These are phyloP conservation scores for Aquilaria yunnanensis DNA, from an alignment of 345 rosid genomes.

Conservation along the genomic window DNA sequence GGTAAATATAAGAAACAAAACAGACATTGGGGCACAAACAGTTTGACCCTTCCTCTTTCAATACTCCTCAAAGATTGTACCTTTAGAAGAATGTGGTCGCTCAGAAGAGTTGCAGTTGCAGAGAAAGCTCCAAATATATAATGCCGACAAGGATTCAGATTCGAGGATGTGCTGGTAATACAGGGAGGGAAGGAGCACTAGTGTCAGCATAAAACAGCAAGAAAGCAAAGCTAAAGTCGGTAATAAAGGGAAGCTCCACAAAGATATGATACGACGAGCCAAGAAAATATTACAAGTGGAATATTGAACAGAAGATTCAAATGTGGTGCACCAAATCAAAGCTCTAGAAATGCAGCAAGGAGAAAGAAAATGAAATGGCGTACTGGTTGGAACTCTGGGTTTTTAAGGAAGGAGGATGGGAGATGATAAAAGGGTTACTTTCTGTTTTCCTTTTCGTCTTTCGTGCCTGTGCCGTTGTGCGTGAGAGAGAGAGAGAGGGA, in stretches of 20 bases:
- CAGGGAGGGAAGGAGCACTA: conserved; percentile 16
- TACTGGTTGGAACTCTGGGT: conserved; percentile 1
- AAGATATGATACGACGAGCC: conserved; percentile 2
- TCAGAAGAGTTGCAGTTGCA: conserved; percentile 15
- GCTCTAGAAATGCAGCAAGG: conserved; percentile 9
- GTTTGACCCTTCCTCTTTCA: conserved; percentile 12
- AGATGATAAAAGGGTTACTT: conserved; percentile 5
- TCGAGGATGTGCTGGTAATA: conserved; percentile 22
- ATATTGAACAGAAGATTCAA: conserved; percentile 23
- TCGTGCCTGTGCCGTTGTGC: background rate
- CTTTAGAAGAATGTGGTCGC: conserved; percentile 24
- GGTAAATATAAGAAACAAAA: background rate
- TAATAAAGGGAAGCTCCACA: conserved; percentile 5
- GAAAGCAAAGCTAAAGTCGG: conserved; percentile 23
- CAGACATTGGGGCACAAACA: conserved; percentile 5
- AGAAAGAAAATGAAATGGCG: conserved; percentile 10
- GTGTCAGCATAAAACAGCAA: conserved; percentile 17
- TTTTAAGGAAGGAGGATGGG: background rate
- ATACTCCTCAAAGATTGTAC: conserved; percentile 12
- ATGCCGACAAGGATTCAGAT: conserved; percentile 14
- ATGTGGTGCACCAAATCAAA: conserved; percentile 17
- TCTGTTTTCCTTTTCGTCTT: background rate
- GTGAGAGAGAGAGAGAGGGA: conserved; percentile 8
- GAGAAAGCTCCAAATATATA: conserved; percentile 22
- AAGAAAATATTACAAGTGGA: background rate